A percentile compares a stretch with the other conserved stretches of the same genome.
These are phyloP conservation scores for barley (Hordeum vulgare) DNA, from an alignment of 176 grass and related monocot genomes.

Conservation along the genomic window DNA sequence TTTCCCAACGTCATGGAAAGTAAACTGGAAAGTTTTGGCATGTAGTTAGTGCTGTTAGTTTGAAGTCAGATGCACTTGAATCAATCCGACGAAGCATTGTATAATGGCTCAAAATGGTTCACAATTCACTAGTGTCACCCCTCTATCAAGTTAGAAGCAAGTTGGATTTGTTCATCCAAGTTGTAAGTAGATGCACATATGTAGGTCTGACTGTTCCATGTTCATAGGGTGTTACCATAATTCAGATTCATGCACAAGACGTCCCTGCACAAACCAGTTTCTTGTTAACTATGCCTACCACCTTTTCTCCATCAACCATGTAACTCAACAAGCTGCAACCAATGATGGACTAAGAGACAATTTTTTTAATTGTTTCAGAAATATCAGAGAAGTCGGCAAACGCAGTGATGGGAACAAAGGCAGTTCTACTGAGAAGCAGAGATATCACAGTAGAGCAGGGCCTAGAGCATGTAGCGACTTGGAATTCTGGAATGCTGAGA, in stretches of 20 bases:
- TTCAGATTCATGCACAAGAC: neutral
- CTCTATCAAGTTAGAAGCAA: neutral
- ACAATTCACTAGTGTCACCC: neutral
- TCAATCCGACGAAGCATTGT: neutral
- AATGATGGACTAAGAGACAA: neutral
- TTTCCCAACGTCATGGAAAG: neutral
- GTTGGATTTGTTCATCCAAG: neutral
- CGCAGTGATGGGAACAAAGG: constrained; percentile 86
- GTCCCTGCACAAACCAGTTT: neutral
- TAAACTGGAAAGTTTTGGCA: neutral
- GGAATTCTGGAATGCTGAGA: constrained; percentile 75
- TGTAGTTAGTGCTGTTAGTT: neutral
- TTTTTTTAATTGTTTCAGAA: constrained; percentile 36
- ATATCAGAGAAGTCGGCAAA: constrained; percentile 68
- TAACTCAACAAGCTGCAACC: neutral
- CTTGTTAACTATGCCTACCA: neutral
- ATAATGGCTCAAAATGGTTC: neutral
- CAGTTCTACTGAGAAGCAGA: constrained; percentile 68
- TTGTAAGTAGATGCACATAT: neutral
- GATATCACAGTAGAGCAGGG: constrained; percentile 84
- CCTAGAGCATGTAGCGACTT: constrained; percentile 76
- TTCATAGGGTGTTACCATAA: neutral
- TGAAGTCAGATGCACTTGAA: neutral
- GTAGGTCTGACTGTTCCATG: neutral
- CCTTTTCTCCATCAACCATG: neutral